Evolutionary conservation across 2,329 filamentous ascomycete species (phyloP), one percentile per base, ranked within the genome.

Genomic region (Bimuria novae-zelandiae): DNA sequence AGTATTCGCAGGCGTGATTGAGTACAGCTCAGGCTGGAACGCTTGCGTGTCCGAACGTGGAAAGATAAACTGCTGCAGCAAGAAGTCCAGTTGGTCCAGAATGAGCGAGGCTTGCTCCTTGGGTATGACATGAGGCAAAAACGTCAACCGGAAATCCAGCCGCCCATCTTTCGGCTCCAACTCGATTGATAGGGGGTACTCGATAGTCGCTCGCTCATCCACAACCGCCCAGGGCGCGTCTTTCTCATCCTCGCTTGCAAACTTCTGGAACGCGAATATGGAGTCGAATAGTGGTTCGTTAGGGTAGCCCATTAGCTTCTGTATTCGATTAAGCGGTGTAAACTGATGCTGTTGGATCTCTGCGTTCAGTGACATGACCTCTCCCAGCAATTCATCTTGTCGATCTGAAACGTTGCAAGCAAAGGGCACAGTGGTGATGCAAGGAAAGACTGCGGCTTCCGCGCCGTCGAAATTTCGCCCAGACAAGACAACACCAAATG

Each of bases 111-210:
- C 89, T 64, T 96, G 92, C 48, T 86, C 79, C 1, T 59, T 40
- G 0, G 92, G 90, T 7, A 97, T 68, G 2, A 89, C 59, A 54
- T 87, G 80, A 12, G 80, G 77, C 56, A 84, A 80, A 59, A 84
- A 89, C 0, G 88, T 92, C 17, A 95, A 70, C 7, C 85, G 84
- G 7, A 94, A 77, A 11, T 77, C 71, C 1, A 96, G 64, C 2
- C 70, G 63, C 1, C 79, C 80, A 0, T 74, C 60, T 0, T 66
- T 70, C 0, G 87, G 85, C 53, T 92, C 85, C 29, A 95, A 73
- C 70, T 97, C 92, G 17, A 97, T 76, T 0, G 93, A 96, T 0
- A 95, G 75, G 0, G 88, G 79, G 70, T 93, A 96, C 62, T 95
- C 89, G 2, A 89, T 84, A 1, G 80, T 83, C 5, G 89, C 87